A percentile compares a stretch with the other conserved stretches of the same genome.
Conservation (phyloP, 108 stramenopile genomes). For the Hondaea fermentalgiana region DNA sequence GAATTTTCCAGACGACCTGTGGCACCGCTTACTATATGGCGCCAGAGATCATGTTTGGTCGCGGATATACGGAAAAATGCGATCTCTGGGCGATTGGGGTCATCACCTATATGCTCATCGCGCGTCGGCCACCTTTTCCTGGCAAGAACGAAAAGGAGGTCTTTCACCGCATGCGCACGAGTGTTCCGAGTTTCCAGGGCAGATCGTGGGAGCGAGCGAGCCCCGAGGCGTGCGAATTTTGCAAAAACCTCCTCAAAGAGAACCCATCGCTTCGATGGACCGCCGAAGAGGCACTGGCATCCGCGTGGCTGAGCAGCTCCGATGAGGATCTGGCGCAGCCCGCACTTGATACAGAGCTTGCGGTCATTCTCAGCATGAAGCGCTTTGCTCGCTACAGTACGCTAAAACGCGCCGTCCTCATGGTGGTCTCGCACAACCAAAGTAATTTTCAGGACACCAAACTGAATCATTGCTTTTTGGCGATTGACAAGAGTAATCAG, state of each 20-base stretch:
- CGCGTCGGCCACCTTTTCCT: constrained; percentile 49
- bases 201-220: constrained; percentile 22
- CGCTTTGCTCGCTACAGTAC: constrained; percentile 30
- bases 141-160: constrained; percentile 32
- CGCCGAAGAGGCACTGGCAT: constrained; percentile 25
- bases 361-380: constrained; percentile 29
- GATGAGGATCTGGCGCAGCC: not conserved
- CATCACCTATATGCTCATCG: constrained; percentile 42
- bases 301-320: not conserved
- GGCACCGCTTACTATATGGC: constrained; percentile 35
- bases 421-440: constrained; percentile 35
- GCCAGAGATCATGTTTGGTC: constrained; percentile 32
- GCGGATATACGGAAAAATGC: constrained; percentile 40
- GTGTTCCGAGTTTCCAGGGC: constrained; percentile 14
- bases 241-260: constrained; percentile 22
- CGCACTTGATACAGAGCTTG: constrained; percentile 14
- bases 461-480: not conserved
- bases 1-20: constrained; percentile 6
- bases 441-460: not conserved
- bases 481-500: not conserved
- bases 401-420: constrained; percentile 27
- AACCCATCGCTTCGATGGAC: constrained; percentile 29
- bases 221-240: constrained; percentile 24
- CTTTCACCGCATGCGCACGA: constrained; percentile 13
- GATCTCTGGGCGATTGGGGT: constrained; percentile 53